Base-by-base conservation (phyloP, 805 yeast species). In the Starmerella davenportii region DNA sequence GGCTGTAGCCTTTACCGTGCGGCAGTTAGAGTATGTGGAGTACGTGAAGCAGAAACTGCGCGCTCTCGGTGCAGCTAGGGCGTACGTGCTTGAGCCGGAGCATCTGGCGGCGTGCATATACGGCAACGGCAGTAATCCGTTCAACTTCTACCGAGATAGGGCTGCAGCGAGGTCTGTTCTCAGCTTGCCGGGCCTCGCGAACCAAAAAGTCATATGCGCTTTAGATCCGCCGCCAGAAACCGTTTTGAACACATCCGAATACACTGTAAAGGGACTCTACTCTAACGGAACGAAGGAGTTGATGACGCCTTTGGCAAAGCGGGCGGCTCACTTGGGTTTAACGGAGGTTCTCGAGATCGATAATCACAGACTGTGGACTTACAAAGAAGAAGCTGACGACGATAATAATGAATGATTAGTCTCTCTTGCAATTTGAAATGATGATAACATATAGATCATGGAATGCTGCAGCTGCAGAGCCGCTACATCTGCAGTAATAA, bases 301-400 rank as follows among this genome's bases (percentile, higher is more conserved):
- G 11, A 19, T 13, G 17, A 32, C n/a, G 4, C 24, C 36, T 5
- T 5, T 5, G 17, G 23, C 21, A 7, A 14, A 8, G 40, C 45
- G 34, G 34, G 44, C 41, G 2, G 48, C 48, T 2, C 43, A 40
- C 15, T 21, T 38, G 4, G 48, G 48, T 3, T 38, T 44, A 15
- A 21, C 25, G 7, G 37, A 41, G 7, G 48, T 42, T 1, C n/a
- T 31, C n/a, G 45, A 39, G 1, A 15, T 39, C 4, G 34, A 16
- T 3, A 20, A 30, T n/a, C 33, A 35, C 20, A n/a, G 38, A 7
- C 15, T 34, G 15, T 41, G 44, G 44, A 36, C 36, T 14, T 31
- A 23, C 16, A 25, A 20, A 8, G 41, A 27, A 3, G 25, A 8
- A 4, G 9, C 20, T 20, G n/a, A 19, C 9, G 30, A 11, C 31